Base-by-base conservation (phyloP, 225 moss, liverwort and hornwort genomes). In the Thuidium tamariscinum region DNA sequence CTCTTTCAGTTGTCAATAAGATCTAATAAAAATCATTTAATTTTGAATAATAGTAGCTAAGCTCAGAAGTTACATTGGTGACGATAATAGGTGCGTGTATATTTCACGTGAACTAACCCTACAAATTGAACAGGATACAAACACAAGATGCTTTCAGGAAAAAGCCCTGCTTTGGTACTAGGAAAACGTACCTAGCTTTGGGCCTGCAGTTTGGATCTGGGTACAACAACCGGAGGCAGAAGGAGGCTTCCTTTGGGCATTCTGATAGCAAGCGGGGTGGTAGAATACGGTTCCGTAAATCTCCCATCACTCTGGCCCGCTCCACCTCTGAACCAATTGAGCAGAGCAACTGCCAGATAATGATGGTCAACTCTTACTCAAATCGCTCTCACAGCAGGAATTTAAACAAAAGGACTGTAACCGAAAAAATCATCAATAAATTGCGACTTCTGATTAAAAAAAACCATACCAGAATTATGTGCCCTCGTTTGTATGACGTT, bases 161-260 rank as follows among this genome's bases (percentile, higher is more conserved):
- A 52, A 36, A 54, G 16, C 23, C 15, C 54, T 94, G n/a, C 30
- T 67, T 64, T 72, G 23, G 44, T 16, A 61, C 17, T 36, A 49
- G 8, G 32, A n/a, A 63, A 52, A 36, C 21, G 84, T 85, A 95
- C 98, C 94, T 94, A 16, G 96, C 93, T 88, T 96, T 96, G 52
- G 98, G 98, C 84, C 98, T 93, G 67, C 95, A 98, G 86, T 61
- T 90, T 56, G 98, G 96, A 78, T 98, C 98, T 34, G 98, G 98
- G 73, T 98, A 97, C 87, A 98, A 84, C 55, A 98, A 91, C 94
- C 95, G 94, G 61, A 98, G 88, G 80, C 98, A 98, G 89, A 98
- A 96, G 19, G 95, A 95, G 37, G 98, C 95, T 85, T 95, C 98
- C 89, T 95, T 98, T 4, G 98, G 94, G 19, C 92, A 91, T 89